These are phyloP conservation scores for Saussurea involucrata DNA, from an alignment of 129 eudicot genomes.

Conservation along the genomic window DNA sequence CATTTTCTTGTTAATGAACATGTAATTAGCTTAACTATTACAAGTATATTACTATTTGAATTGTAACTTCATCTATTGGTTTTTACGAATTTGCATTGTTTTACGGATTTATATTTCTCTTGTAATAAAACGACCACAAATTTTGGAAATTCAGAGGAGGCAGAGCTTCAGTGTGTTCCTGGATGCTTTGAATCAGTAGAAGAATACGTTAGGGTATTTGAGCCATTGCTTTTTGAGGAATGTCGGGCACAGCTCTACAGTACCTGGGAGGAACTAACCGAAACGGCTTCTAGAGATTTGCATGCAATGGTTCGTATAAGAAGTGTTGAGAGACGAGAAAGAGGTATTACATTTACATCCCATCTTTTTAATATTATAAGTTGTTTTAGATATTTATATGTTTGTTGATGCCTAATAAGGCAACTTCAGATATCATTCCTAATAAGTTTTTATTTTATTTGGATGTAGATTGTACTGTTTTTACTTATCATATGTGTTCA, in stretches of 20 bases:
- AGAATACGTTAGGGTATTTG: constrained; percentile 84
- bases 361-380: background rate
- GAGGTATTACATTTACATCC: constrained; percentile 41
- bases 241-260: constrained; percentile 96
- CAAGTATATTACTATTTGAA: constrained; percentile 13
- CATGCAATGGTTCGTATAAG: constrained; percentile 79
- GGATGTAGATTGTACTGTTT: background rate
- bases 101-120: background rate
- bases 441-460: background rate
- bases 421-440: background rate
- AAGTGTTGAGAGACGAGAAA: constrained; percentile 84
- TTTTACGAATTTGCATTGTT: background rate
- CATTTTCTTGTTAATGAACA: background rate
- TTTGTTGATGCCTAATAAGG: background rate
- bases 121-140: constrained; percentile 14
- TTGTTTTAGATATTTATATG: background rate
- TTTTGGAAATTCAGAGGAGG: constrained; percentile 70
- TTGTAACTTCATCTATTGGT: background rate
- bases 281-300: constrained; percentile 52
- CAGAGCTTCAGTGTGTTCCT: constrained; percentile 94
- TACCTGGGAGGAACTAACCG: constrained; percentile 91
- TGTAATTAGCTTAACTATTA: background rate
- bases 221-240: constrained; percentile 97
- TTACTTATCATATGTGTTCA: background rate
- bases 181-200: constrained; percentile 92